phyloP scores from a whole-genome alignment of 1,284 basidiomycete species.

The Ganoderma sp. region DNA sequence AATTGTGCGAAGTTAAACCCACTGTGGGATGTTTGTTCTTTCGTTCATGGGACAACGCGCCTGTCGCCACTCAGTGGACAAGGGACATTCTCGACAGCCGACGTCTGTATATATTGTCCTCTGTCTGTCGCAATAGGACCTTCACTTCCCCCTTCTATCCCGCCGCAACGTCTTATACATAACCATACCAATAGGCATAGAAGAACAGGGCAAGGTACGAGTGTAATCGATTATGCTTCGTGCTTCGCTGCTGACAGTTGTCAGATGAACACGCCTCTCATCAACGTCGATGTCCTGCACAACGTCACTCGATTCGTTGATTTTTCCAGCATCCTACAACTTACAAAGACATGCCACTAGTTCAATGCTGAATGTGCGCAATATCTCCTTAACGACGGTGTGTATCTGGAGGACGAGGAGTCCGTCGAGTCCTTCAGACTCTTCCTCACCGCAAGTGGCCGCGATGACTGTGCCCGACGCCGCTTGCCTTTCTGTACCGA shows the following conservation, averaged over 20 bases:
- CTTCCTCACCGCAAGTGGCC: slow-evolving; percentile 1
- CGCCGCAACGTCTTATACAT: not conserved
- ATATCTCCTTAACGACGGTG: not conserved
- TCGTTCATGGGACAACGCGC: not conserved
- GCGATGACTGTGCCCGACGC: not conserved
- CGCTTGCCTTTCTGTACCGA: not conserved
- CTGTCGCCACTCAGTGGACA: not conserved
- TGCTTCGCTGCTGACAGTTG: not conserved
- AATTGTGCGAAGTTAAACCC: not conserved
- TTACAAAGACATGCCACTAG: not conserved
- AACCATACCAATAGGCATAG: not conserved
- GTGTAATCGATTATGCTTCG: not conserved
- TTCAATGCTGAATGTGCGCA: not conserved
- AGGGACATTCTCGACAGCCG: not conserved
- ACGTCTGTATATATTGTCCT: not conserved
- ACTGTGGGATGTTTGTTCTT: not conserved
- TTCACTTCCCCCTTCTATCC: not conserved
- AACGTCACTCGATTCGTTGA: not conserved
- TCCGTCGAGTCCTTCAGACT: not conserved
- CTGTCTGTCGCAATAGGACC: not conserved
- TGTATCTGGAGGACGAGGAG: not conserved
- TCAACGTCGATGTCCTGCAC: not conserved
- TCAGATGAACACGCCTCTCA: not conserved
- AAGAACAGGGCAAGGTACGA: not conserved
- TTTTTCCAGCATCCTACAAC: not conserved